Evolutionary conservation across 169 alveolate genomes (phyloP).

Genomic region (Babesia ovata): DNA sequence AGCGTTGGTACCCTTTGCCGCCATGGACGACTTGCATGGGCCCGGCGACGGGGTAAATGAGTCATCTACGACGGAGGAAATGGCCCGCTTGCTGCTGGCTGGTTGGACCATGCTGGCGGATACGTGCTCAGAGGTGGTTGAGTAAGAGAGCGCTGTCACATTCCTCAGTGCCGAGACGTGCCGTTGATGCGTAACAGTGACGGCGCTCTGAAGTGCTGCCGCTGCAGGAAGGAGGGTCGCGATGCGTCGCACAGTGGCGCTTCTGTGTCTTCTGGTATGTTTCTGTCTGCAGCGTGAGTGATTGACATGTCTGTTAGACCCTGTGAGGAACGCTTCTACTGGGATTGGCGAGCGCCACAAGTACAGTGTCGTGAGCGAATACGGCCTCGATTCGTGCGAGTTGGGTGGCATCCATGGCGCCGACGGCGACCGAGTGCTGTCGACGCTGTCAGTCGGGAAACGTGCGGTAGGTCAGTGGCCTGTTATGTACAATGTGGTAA

Average conservation of each 20-base stretch:
- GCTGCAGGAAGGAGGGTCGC: constrained; percentile 26
- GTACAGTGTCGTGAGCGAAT: constrained; percentile 31
- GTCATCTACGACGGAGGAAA: constrained; percentile 35
- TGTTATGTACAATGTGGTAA: not conserved
- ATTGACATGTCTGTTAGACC: not conserved
- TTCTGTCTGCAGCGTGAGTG: not conserved
- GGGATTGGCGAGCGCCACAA: not conserved
- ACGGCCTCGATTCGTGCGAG: constrained; percentile 22
- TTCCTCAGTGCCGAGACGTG: constrained; percentile 58
- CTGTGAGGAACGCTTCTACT: not conserved
- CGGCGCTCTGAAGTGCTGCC: constrained; percentile 51
- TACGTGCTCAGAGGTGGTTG: constrained; percentile 42
- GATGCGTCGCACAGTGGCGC: not conserved
- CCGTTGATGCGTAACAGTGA: constrained; percentile 67
- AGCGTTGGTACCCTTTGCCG: not conserved
- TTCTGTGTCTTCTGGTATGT: not conserved
- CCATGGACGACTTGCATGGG: not conserved
- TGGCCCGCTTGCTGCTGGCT: constrained; percentile 56
- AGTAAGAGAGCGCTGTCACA: too few species aligned
- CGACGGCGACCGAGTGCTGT: constrained; percentile 7
- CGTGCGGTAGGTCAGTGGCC: not conserved
- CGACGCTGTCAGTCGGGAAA: not conserved
- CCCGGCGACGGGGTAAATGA: not conserved
- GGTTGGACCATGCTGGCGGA: constrained; percentile 72
- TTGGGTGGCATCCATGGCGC: constrained; percentile 21